Evolutionary conservation across 495 filamentous ascomycete species (phyloP), one percentile per base, ranked within the genome.

Genomic region (Clavariopsis aquatica): DNA sequence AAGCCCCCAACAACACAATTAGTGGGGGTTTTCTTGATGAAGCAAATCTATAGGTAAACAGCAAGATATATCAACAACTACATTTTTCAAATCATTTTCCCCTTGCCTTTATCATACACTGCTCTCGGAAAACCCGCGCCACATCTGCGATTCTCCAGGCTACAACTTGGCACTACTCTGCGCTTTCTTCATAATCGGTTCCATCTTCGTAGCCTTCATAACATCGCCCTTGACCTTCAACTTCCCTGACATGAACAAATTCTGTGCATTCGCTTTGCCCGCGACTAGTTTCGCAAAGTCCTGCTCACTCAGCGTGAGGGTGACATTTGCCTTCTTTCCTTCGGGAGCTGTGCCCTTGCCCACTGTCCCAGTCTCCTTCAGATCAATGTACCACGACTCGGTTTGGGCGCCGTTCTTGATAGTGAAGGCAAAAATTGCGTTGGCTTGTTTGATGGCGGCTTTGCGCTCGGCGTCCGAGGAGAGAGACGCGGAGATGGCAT

Each of bases 141-240:
- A 10, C 38, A 43, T 43, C 38, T 43, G 6, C 38, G 13, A 36
- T 6, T 13, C 31, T 36, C 13, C 6, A 36, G 31, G 6, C 52
- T 67, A 70, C 64, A 70, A 57, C 64, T 70, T 70, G 9, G 64
- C 59, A 10, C 27, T 34, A 7, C 29, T 84, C 75, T 88, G 87
- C 62, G 92, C 90, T 81, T 92, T 95, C 83, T 92, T 92, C 65
- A 98, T 79, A 73, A 97, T 86, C 56, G 92, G 91, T 77, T 96
- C 91, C 78, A 94, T 87, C 86, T 95, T 96, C 47, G 94, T 97
- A 24, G 94, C 94, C 85, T 95, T 96, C 95, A 98, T 98, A 52
- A 98, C 87, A 77, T 98, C 91, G 52, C 94, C 94, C 85, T 92
- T 95, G 72, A 98, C 85, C 88, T 97, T 98, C 73, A 98, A 82